Evolutionary conservation across 768 basidiomycete species (phyloP).

Genomic region (Kwoniella europaea): DNA sequence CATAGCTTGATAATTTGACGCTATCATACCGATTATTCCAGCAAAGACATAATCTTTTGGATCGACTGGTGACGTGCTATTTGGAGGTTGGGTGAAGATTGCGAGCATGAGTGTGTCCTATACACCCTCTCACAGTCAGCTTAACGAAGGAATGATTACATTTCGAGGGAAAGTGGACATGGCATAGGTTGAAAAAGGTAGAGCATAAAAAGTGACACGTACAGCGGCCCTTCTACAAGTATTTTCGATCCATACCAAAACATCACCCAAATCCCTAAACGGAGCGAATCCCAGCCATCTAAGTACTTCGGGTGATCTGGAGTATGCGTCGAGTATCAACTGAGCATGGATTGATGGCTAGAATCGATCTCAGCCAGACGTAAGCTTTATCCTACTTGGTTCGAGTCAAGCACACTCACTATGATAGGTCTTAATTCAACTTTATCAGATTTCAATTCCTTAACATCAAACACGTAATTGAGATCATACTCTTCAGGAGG

Average conservation of each 20-base stretch:
- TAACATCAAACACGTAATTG: slow-evolving; percentile 47
- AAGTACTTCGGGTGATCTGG: slow-evolving; percentile 28
- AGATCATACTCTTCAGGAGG: slow-evolving; percentile 43
- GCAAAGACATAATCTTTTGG: slow-evolving; percentile 38
- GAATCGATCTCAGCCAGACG: not conserved
- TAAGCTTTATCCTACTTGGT: too few species aligned
- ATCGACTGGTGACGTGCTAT: slow-evolving; percentile 14
- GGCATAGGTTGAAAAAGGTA: too few species aligned
- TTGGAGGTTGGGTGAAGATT: slow-evolving; percentile 35
- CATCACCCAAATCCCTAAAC: slow-evolving; percentile 27
- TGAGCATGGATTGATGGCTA: slow-evolving; percentile 40
- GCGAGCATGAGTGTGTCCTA: slow-evolving; percentile 34
- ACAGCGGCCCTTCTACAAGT: slow-evolving; percentile 21
- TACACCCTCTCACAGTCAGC: too few species aligned
- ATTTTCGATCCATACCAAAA: slow-evolving; percentile 27
- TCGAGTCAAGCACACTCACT: slow-evolving; percentile 22
- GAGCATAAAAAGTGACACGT: slow-evolving; percentile 1
- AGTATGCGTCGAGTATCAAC: slow-evolving; percentile 27
- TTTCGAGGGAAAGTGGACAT: not conserved
- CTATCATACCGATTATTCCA: slow-evolving; percentile 41
- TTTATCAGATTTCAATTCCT: slow-evolving; percentile 38
- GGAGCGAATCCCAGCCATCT: slow-evolving; percentile 28
- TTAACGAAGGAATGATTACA: not conserved
- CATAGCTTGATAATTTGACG: slow-evolving; percentile 28
- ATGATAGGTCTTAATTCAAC: slow-evolving; percentile 48